Base-by-base conservation (phyloP, 129 eudicot species). In the Artemisia tridentata region DNA sequence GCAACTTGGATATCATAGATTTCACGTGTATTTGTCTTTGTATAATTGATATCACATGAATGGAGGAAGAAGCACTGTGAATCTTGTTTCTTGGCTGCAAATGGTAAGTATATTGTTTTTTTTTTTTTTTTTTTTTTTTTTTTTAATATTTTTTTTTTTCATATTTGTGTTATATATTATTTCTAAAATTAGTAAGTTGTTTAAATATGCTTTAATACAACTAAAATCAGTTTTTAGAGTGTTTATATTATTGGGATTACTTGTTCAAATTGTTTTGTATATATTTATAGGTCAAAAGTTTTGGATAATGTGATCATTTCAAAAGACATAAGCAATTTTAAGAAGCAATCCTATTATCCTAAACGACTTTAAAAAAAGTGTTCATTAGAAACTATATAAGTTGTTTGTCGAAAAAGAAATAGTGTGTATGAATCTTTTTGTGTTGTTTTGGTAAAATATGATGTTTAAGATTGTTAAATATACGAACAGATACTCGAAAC, bases 51-150 rank as follows among this genome's bases (percentile, higher is more conserved):
- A 49, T 74, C 67, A 43, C 79, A 79, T 46, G 63, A 53, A 21
- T 72, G 41, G 74, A 72, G 62, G 71, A 68, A 48, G 71, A 68
- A 48, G 34, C 25, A 8, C 15, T 16, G 5, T 66, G 12, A 48
- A 7, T 38, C 45, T 38, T 72, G 65, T 18, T 72, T 51, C 65
- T 50, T 79, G 72, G 65, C 56, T 74, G 72, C 80, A 80, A 63
- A 80, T 69, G 83, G 83, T 79, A 74, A 27, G 3, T 38, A 38
- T 38, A 38, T 38, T 7, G 10, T 2, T 0, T 17, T 52, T n/a
- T 38, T 2, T 11, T 6, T 27, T n/a, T 25, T 64, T 69, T 19
- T 16, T 58, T 18, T n/a, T 73, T 53, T 50, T 21, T 43, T 45
- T 62, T 17, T 51, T 2, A 49, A n/a, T n/a, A n/a, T 57, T 18